These are phyloP conservation scores for Phytophthora sojae DNA, from an alignment of 352 stramenopile species.

Conservation along the genomic window DNA sequence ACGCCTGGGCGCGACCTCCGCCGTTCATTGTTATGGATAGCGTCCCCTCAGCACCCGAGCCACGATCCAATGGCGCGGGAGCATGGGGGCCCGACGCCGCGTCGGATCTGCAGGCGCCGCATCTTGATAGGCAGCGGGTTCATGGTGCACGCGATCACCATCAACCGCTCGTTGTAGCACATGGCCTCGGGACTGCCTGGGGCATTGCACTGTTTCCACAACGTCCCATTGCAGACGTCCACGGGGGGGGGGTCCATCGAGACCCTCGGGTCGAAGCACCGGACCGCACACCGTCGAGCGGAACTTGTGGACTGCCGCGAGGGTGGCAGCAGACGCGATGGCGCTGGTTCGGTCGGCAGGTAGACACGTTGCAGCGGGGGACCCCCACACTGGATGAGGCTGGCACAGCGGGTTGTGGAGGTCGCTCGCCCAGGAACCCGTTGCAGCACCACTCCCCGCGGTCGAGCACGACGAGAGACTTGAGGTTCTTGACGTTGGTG, in stretches of 20 bases:
- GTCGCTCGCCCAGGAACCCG: background rate
- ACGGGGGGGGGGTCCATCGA: background rate
- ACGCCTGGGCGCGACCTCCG: background rate
- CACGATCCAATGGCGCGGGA: background rate
- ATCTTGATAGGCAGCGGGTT: background rate
- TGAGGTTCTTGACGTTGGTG: background rate
- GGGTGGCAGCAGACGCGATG: too few species aligned
- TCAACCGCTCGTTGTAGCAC: slow-evolving; percentile 7
- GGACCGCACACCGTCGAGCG: too few species aligned
- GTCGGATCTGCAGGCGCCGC: slow-evolving; percentile 1
- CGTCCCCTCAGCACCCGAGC: slow-evolving; percentile 15
- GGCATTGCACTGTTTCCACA: slow-evolving; percentile 8
- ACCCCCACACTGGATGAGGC: background rate
- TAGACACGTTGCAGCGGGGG: too few species aligned
- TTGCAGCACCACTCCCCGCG: background rate
- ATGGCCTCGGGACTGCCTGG: background rate
- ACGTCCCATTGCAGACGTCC: background rate
- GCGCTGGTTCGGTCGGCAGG: too few species aligned
- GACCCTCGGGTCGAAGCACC: background rate
- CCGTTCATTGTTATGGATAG: slow-evolving; percentile 12
- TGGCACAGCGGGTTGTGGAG: background rate
- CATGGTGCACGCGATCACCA: background rate
- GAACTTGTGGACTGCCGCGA: too few species aligned
- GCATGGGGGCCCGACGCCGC: background rate
- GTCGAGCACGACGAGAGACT: background rate